Base-by-base conservation (phyloP, 345 rosid species). In the Salix dunnii region DNA sequence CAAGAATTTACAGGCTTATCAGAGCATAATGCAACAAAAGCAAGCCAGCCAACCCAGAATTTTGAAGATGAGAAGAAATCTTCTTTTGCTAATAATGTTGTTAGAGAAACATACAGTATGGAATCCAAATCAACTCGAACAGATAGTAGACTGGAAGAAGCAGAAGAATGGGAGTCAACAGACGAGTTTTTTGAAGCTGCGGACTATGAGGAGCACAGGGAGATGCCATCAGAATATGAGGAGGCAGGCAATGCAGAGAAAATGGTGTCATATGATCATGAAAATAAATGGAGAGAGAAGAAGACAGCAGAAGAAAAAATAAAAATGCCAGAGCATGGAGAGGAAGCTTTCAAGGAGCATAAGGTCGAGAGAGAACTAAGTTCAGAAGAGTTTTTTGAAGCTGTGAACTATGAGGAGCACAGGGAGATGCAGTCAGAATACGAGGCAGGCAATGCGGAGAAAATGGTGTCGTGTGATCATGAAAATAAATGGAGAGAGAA, bases 211-310 rank as follows among this genome's bases (percentile, higher is more conserved):
- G 72, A 46, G 27, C 18, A 53, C 53, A 68, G 38, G 31, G 42
- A 65, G 53, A 74, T 20, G 17, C 10, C 42, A 38, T 71, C 73
- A 70, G 76, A 84, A 79, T 62, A 12, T 17, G 79, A 71, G 78
- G 79, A 81, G 73, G 87, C 64, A 74, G 88, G 80, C 72, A 76
- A 75, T 35, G 86, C 69, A 70, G 71, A 78, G 40, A 80, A 89
- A 78, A 77, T 71, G 82, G 76, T n/a, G 23, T 70, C 73, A 42
- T 77, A 74, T 62, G 40, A 40, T 28, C 64, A 79, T 75, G 85
- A 77, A 31, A 48, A 4, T 75, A 82, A 83, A 80, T 75, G 67
- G 68, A 73, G 77, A 76, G 78, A 76, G 84, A 81, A 38, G 65
- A 60, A 55, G 68, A 75, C 51, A 36, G 58, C 51, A 36, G 46